A percentile compares a stretch with the other conserved stretches of the same genome.
Evolutionary conservation across 1,139 yeast species (phyloP).

Genomic region (Schizosaccharomyces versatilis): DNA sequence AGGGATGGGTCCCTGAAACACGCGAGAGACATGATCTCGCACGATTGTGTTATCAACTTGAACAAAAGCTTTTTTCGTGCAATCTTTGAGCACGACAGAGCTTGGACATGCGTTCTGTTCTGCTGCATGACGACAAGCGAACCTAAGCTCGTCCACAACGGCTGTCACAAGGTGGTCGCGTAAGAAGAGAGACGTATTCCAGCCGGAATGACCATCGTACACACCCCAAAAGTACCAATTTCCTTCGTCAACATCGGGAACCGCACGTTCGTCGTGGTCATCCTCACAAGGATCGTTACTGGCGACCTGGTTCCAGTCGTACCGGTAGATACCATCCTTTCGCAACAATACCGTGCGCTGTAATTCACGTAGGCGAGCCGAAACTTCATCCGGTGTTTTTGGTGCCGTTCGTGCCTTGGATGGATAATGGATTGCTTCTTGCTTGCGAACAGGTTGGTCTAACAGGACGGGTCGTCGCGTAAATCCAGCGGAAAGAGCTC

Average conservation of each 20-base stretch:
- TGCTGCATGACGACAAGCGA: constrained; percentile 15
- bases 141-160: constrained; percentile 45
- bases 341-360: constrained; percentile 1
- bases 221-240: constrained; percentile 82
- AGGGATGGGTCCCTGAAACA: constrained; percentile 35
- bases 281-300: constrained; percentile 91
- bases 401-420: not conserved
- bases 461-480: not conserved
- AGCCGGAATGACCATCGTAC: constrained; percentile 94
- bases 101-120: constrained; percentile 17
- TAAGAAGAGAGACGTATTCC: constrained; percentile 71
- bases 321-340: constrained; percentile 57
- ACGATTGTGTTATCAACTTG: constrained; percentile 75
- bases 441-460: not conserved
- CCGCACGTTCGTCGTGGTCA: constrained; percentile 67
- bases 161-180: constrained; percentile 55
- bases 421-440: not conserved
- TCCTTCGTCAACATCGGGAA: constrained; percentile 32
- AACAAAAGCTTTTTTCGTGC: constrained; percentile 60
- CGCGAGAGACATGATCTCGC: constrained; percentile 43
- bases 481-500: not conserved
- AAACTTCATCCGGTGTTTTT: not conserved
- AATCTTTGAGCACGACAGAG: constrained; percentile 49
- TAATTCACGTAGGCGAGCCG: not conserved
- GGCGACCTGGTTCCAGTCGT: constrained; percentile 74